Evolutionary conservation across 768 basidiomycete genomes (phyloP), one percentile per base, ranked within the genome.

Genomic region (Sarcodon aspratus): DNA sequence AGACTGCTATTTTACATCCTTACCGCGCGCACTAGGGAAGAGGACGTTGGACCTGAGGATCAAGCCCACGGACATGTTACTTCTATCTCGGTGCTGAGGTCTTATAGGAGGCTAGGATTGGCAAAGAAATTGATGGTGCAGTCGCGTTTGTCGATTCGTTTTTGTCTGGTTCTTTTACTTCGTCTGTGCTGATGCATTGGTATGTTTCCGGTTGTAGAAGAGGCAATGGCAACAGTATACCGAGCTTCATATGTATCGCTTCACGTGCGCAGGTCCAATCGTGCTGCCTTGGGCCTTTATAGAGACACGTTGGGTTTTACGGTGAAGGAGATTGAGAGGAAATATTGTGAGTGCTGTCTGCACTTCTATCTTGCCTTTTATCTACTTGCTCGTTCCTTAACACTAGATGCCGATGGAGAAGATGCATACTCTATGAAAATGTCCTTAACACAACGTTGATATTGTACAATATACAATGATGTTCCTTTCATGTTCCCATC

Each of bases 71-170:
- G 94, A 0, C 94, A 98, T 59, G 89, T 98, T 59, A 98, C 93
- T 11, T 96, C 94, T 5, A 97, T 98, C 59, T 95, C 92, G 0
- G 94, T 98, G 2, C 69, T 97, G 33, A 75, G 94, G 51, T 82
- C 88, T 11, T 91, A 96, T 60, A 74, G 94, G 40, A 76, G 94
- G n/a, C 71, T 96, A 6, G 94, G 95, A 7, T 64, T 98, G 2
- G 94, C 94, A 12, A 94, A 93, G 67, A 90, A 90, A 60, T 69
- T 98, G 31, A 98, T 97, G 94, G 57, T 90, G 15, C 82, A 90
- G 35, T 89, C 90, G 45, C 94, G 93, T 96, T 58, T 56, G 92
- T 68, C 21, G 11, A 17, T 36, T 31, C 33, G 17, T 46, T 43
- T 17, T 45, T 7, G 27, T 45, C 33, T 32, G 11, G 9, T 17